These are phyloP conservation scores for Corylus avellana DNA, from an alignment of 306 rosid genomes.

Conservation along the genomic window DNA sequence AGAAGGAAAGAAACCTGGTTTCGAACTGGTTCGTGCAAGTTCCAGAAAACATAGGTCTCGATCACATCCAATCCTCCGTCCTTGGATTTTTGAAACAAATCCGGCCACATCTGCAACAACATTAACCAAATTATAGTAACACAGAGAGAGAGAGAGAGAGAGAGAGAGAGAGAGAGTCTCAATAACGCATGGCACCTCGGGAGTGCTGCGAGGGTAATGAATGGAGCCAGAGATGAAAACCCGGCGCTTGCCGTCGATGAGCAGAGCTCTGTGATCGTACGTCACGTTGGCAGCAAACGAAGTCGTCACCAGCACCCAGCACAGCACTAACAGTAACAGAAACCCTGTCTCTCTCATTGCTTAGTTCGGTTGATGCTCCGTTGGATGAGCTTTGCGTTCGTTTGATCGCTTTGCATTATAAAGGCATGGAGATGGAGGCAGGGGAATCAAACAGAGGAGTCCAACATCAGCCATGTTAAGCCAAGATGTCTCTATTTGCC, in stretches of 20 bases:
- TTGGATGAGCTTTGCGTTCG: not conserved
- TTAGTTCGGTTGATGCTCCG: not conserved
- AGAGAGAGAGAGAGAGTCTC: not conserved
- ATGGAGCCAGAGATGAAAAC: constrained; percentile 85
- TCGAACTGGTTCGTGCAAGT: constrained; percentile 74
- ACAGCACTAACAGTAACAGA: constrained; percentile 25
- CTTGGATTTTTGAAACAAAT: constrained; percentile 80
- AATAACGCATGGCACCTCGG: constrained; percentile 45
- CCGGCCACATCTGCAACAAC: constrained; percentile 89
- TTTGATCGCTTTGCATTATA: constrained; percentile 45
- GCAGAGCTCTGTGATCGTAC: constrained; percentile 82
- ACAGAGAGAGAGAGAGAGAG: not conserved
- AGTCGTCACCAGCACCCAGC: constrained; percentile 42
- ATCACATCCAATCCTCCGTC: constrained; percentile 94
- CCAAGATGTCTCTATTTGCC: no score
- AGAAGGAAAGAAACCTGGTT: constrained; percentile 58
- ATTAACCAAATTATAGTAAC: constrained; percentile 9
- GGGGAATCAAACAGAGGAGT: constrained; percentile 26
- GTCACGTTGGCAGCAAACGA: constrained; percentile 60
- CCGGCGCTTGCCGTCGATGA: constrained; percentile 77
- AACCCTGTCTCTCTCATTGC: constrained; percentile 45
- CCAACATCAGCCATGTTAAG: no score
- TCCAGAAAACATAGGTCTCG: constrained; percentile 95
- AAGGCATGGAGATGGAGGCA: constrained; percentile 17
- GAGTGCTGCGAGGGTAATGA: constrained; percentile 97